phyloP scores from a whole-genome alignment of 2,329 filamentous ascomycete genomes.

The Trichoderma sp. region DNA sequence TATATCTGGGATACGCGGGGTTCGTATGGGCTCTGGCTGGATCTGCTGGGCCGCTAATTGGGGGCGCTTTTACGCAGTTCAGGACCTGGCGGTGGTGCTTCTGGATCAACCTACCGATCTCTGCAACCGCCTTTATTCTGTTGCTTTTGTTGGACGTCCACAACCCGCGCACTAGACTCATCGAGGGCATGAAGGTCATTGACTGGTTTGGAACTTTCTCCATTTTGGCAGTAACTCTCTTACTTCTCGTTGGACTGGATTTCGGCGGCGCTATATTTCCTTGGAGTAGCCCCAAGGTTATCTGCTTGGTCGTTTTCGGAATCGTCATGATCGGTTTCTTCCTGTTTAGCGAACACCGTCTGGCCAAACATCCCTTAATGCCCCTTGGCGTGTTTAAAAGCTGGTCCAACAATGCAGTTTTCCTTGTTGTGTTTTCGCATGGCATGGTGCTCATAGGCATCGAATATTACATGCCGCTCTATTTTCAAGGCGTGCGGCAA shows the following conservation, averaged over 20 bases:
- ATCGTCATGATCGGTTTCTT: background rate
- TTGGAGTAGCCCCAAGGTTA: background rate
- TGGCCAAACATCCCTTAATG: background rate
- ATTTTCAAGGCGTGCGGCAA: background rate
- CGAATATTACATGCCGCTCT: background rate
- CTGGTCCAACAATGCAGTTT: background rate
- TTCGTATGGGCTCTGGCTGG: conserved; percentile 64
- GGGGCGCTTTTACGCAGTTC: conserved; percentile 55
- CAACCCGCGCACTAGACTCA: background rate
- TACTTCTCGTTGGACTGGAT: background rate
- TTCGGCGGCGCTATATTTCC: background rate
- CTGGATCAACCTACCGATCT: conserved; percentile 25
- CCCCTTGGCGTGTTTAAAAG: background rate
- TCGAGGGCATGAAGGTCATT: background rate
- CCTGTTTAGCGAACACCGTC: background rate
- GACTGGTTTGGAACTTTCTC: background rate
- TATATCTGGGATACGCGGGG: conserved; percentile 62
- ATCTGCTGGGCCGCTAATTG: conserved; percentile 59
- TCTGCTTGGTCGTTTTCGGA: background rate
- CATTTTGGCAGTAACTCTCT: background rate
- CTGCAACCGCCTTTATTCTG: background rate
- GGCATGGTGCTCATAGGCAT: background rate
- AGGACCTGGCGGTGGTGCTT: conserved; percentile 37
- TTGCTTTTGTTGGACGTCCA: background rate
- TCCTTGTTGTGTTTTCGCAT: background rate